These are phyloP conservation scores for Ammopiptanthus mongolicus DNA, from an alignment of 306 rosid genomes.

Conservation along the genomic window DNA sequence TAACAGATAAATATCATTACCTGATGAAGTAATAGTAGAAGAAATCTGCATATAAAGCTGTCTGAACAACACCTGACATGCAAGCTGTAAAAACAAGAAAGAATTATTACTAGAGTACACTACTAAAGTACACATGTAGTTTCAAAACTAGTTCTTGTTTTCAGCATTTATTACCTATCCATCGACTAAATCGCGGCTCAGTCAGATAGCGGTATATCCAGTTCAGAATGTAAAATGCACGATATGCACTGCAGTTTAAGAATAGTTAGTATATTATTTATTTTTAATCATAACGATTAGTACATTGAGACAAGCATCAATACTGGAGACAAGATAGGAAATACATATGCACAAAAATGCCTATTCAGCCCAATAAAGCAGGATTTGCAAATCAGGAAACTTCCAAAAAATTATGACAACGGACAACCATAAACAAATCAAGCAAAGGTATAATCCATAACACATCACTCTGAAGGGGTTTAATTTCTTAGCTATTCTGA, in stretches of 20 bases:
- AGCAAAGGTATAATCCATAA: not conserved
- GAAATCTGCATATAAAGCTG: slow-evolving; percentile 93
- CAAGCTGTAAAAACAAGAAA: slow-evolving; percentile 53
- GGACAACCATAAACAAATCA: not conserved
- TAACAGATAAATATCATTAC: slow-evolving; percentile 26
- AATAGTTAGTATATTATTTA: not conserved
- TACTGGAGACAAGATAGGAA: not conserved
- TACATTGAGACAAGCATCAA: slow-evolving; percentile 5
- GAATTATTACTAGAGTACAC: not conserved
- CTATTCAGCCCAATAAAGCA: not conserved
- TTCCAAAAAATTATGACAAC: not conserved
- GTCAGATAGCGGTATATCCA: slow-evolving; percentile 97
- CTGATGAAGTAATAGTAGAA: slow-evolving; percentile 92
- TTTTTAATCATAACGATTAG: not conserved
- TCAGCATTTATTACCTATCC: slow-evolving; percentile 61
- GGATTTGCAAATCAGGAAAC: not conserved
- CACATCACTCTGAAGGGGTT: not conserved
- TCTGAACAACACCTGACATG: slow-evolving; percentile 81
- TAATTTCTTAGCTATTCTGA: not conserved
- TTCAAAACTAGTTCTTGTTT: not conserved
- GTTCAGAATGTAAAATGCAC: slow-evolving; percentile 87
- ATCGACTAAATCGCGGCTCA: slow-evolving; percentile 57
- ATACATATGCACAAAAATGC: not conserved
- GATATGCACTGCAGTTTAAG: slow-evolving; percentile 76
- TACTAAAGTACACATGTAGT: not conserved